A percentile compares a stretch with the other conserved stretches of the same genome.
Conservation (phyloP, 1,284 basidiomycete genomes). For the Fomitopsis schrenkii region DNA sequence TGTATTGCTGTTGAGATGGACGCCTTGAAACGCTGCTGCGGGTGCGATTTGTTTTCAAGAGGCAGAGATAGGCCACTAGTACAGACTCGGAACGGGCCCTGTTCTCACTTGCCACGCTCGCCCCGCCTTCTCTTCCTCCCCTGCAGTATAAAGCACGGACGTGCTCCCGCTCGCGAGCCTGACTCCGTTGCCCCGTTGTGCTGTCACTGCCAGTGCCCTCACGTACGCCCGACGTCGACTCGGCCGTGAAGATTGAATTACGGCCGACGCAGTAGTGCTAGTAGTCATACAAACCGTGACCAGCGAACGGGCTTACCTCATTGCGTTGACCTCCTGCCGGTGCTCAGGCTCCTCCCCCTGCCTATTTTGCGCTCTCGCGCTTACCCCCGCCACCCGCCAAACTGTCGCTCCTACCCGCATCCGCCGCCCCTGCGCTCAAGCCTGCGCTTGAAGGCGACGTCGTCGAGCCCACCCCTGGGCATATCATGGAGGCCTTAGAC, state of each 20-base stretch:
- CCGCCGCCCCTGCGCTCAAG: conserved; percentile 1
- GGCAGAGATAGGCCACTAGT: conserved; percentile 5
- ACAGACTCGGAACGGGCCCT: not conserved
- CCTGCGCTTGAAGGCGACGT: not conserved
- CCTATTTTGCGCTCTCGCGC: not conserved
- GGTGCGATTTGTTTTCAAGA: conserved; percentile 1
- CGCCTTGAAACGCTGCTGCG: not conserved
- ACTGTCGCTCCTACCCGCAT: conserved; percentile 4
- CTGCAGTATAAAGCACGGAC: conserved; percentile 5
- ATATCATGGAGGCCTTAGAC: conserved; percentile 28
- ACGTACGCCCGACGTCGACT: not conserved
- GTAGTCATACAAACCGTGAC: not conserved
- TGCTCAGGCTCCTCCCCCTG: not conserved
- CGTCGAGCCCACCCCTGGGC: not conserved
- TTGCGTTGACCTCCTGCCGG: not conserved
- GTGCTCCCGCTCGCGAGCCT: not conserved
- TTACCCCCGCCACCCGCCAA: conserved; percentile 1
- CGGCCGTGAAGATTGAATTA: not conserved
- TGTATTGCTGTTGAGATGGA: not conserved
- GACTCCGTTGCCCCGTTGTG: not conserved
- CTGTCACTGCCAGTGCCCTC: not conserved
- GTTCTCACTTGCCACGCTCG: conserved; percentile 8
- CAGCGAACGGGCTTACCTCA: not conserved
- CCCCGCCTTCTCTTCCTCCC: conserved; percentile 4
- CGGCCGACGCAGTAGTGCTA: not conserved